These are phyloP conservation scores for Hyphopichia fennica DNA, from an alignment of 1,139 yeast species.

Conservation along the genomic window DNA sequence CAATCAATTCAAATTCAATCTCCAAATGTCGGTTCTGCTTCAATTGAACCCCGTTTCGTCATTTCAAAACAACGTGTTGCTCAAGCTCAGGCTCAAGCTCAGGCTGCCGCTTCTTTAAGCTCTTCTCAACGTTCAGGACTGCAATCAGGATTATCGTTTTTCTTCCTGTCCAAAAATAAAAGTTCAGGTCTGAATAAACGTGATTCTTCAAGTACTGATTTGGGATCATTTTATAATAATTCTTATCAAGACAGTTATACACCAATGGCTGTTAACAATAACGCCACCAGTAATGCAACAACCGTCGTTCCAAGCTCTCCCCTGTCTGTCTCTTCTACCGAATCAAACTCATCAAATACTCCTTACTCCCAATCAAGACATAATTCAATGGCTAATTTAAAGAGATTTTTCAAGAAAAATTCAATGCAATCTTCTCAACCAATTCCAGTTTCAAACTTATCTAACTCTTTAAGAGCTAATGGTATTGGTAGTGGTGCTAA, in stretches of 20 bases:
- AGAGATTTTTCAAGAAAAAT: constrained; percentile 55
- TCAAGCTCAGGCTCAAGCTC: constrained; percentile 47
- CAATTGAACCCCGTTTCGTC: constrained; percentile 71
- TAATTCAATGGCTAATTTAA: constrained; percentile 74
- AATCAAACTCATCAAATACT: constrained; percentile 28
- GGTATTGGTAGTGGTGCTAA: constrained; percentile 19
- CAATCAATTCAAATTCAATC: constrained; percentile 66
- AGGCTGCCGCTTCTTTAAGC: constrained; percentile 30
- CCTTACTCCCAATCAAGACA: constrained; percentile 41
- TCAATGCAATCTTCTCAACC: constrained; percentile 23
- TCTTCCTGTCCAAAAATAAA: constrained; percentile 40
- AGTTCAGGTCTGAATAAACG: constrained; percentile 19
- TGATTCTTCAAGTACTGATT: constrained; percentile 39
- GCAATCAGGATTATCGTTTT: constrained; percentile 52
- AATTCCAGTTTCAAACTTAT: constrained; percentile 36
- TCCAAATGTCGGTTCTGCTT: constrained; percentile 55
- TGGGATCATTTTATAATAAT: constrained; percentile 48
- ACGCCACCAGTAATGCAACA: neutral
- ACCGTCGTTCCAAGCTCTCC: constrained; percentile 33
- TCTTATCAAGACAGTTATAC: constrained; percentile 31
- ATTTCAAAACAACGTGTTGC: constrained; percentile 72
- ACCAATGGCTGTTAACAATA: constrained; percentile 9
- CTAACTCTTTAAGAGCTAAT: constrained; percentile 38
- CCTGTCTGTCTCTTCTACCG: constrained; percentile 38
- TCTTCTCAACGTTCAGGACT: constrained; percentile 40